A percentile compares a stretch with the other conserved stretches of the same genome.
Conservation (phyloP, 2,329 filamentous ascomycete genomes). For the Trichophyton rubrum region DNA sequence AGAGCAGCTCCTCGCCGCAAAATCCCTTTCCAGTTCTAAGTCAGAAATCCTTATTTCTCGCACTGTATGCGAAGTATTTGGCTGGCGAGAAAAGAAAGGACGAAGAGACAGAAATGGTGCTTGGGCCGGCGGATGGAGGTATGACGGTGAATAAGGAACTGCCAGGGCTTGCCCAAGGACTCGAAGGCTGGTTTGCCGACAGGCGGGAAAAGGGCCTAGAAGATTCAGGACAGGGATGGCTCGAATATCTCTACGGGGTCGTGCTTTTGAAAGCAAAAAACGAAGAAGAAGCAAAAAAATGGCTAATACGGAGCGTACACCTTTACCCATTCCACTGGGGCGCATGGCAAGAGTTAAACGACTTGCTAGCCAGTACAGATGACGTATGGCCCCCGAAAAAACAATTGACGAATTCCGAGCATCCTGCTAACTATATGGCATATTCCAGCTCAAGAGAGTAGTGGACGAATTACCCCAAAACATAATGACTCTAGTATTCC, state of each 20-base stretch:
- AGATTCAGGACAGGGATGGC: constrained; percentile 68
- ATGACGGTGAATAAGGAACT: constrained; percentile 77
- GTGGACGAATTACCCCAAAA: constrained; percentile 68
- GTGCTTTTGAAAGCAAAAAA: constrained; percentile 84
- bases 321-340: constrained; percentile 94
- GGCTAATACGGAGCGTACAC: constrained; percentile 78
- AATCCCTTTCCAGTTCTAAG: constrained; percentile 48
- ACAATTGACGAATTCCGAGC: constrained; percentile 4
- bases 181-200: constrained; percentile 70
- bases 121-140: constrained; percentile 82
- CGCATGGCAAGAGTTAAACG: constrained; percentile 85
- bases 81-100: constrained; percentile 92
- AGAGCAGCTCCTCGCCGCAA: constrained; percentile 18
- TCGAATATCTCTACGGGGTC: constrained; percentile 75
- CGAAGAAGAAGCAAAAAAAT: constrained; percentile 69
- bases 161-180: constrained; percentile 56
- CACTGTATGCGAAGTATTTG: constrained; percentile 83
- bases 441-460: constrained; percentile 54
- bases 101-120: constrained; percentile 93
- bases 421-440: not conserved
- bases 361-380: constrained; percentile 64
- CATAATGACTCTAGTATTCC: constrained; percentile 87
- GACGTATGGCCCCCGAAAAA: constrained; percentile 47
- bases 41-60: constrained; percentile 84
- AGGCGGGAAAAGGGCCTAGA: constrained; percentile 49